Percentiles rank a stretch among this genome's conserved stretches.
These are phyloP conservation scores for Selaginella tamariscina DNA, from an alignment of 75 land plant genomes.

Conservation along the genomic window DNA sequence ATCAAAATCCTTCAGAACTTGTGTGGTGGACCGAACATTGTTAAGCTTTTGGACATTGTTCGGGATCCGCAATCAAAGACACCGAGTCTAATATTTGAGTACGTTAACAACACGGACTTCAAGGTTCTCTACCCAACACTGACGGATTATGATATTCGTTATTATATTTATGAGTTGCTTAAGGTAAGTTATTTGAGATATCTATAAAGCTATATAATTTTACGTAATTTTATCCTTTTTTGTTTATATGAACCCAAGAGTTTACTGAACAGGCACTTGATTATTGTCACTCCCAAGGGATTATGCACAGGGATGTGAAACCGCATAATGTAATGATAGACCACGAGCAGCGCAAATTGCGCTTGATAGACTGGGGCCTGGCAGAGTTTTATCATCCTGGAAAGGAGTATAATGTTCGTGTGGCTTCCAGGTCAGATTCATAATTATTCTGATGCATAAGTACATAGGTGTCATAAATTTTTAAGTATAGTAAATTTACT, in stretches of 20 bases:
- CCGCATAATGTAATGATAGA: constrained; percentile 97
- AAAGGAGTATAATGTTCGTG: constrained; percentile 91
- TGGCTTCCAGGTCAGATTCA: constrained; percentile 62
- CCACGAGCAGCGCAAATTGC: constrained; percentile 75
- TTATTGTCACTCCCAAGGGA: constrained; percentile 89
- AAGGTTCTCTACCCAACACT: constrained; percentile 82
- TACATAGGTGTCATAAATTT: not conserved
- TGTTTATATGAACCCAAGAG: not conserved
- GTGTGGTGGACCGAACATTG: constrained; percentile 80
- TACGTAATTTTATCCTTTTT: not conserved
- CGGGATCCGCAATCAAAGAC: constrained; percentile 86
- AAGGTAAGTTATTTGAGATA: constrained; percentile 35
- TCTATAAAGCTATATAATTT: not conserved
- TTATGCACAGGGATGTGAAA: constrained; percentile 95
- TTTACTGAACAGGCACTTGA: constrained; percentile 65
- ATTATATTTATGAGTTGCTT: constrained; percentile 71
- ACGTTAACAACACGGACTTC: constrained; percentile 79
- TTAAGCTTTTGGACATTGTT: constrained; percentile 77
- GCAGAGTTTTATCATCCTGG: constrained; percentile 94
- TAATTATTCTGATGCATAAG: not conserved
- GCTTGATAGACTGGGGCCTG: constrained; percentile 91
- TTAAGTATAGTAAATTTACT: not conserved
- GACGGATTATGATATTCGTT: constrained; percentile 67
- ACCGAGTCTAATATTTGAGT: constrained; percentile 75
- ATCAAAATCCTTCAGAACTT: constrained; percentile 82